Evolutionary conservation across 805 yeast species (phyloP), one percentile per base, ranked within the genome.

Genomic region (Lachancea kluyveri): DNA sequence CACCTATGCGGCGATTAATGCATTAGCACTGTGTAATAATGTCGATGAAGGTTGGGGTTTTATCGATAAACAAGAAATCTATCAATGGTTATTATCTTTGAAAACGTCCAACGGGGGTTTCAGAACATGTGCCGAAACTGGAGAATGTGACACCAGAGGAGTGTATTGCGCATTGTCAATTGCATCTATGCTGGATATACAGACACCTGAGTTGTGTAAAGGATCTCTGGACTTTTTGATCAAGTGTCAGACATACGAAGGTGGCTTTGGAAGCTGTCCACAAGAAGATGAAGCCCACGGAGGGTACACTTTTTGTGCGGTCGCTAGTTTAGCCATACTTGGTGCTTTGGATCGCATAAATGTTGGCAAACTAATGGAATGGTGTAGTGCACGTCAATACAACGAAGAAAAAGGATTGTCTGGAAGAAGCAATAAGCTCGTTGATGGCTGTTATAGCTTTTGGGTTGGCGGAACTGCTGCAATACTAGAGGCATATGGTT

Each of bases 361-460:
- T 47, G 36, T 82, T 3, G 74, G 65, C 0, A 43, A 39, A 2
- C 59, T 87, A 14, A 40, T 74, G 2, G 52, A 66, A 32, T 92
- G 98, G 98, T 65, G 77, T 3, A 67, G 67, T 8, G 60, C 68
- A 14, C 70, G 94, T 24, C 98, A 92, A 54, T 63, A 67, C 34
- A 59, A 59, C 12, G 54, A 74, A n/a, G 96, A 86, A 50, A 94
- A 90, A 8, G 96, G 97, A 0, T 70, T 90, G 28, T 69, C 77
- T 8, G 99, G 99, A 0, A 70, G 99, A 33, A 74, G 94, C 0
- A 90, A 90, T 54, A 92, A 92, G 53, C 67, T 92, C 19, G 97
- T 92, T 1, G 98, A 92, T 54, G 96, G 95, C 0, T 92, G 98
- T 57, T 92, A 92, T 54, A 76, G 90, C 50, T 90, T 81, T 56